Conservation (phyloP, 495 filamentous ascomycete genomes). For the Daldinia bambusicola region DNA sequence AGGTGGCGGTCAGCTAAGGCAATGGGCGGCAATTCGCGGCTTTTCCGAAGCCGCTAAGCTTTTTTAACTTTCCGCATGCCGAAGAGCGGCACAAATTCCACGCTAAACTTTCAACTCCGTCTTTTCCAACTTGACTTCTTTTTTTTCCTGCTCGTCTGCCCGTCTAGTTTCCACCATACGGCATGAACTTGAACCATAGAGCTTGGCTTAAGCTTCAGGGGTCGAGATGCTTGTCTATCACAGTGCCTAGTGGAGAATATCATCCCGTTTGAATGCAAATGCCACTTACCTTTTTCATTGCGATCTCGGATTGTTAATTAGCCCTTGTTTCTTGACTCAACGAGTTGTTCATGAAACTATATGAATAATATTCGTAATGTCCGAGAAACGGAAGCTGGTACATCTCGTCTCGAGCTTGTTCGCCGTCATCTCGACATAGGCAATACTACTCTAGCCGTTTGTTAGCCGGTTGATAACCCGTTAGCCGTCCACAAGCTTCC, state of each 20-base stretch:
- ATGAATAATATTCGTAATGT: conserved; percentile 2
- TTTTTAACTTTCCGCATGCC: conserved; percentile 20
- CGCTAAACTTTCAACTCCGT: conserved; percentile 20
- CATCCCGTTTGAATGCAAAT: conserved; percentile 18
- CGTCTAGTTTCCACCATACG: background rate
- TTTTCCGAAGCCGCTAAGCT: conserved; percentile 9
- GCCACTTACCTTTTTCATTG: conserved; percentile 12
- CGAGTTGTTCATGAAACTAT: background rate
- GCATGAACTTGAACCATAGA: conserved; percentile 1
- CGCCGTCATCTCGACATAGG: conserved; percentile 30
- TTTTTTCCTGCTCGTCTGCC: background rate
- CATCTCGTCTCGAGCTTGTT: conserved; percentile 7
- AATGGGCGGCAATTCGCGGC: conserved; percentile 48
- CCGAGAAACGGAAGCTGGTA: conserved; percentile 37
- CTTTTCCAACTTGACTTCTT: conserved; percentile 12
- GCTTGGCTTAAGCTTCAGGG: background rate
- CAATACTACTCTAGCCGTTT: conserved; percentile 16
- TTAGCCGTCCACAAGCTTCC: conserved; percentile 4
- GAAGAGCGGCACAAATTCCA: conserved; percentile 46
- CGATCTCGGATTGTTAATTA: conserved; percentile 32
- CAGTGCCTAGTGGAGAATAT: conserved; percentile 1
- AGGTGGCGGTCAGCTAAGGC: conserved; percentile 39
- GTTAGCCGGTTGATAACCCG: background rate
- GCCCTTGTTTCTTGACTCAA: conserved; percentile 18
- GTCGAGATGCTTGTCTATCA: background rate